phyloP scores from a whole-genome alignment of 1,284 basidiomycete genomes.

The Phlebopus sp. region DNA sequence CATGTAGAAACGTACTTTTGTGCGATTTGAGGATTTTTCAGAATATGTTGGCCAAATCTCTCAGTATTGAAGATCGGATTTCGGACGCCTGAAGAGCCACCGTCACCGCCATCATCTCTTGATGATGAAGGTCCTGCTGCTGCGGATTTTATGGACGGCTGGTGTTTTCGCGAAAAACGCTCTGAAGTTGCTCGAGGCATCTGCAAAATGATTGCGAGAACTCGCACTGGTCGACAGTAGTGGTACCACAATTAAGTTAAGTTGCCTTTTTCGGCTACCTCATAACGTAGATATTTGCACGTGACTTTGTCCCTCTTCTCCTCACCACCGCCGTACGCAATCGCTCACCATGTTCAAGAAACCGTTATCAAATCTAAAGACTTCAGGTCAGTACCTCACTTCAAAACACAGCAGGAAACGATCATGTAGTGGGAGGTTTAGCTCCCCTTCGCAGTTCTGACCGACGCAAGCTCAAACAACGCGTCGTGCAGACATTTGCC shows the following conservation, averaged over 20 bases:
- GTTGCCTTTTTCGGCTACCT: constrained; percentile 13
- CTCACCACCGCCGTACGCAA: not conserved
- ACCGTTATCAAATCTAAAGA: constrained; percentile 62
- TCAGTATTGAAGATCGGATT: constrained; percentile 94
- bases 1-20: constrained; percentile 63
- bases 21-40: constrained; percentile 90
- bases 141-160: constrained; percentile 62
- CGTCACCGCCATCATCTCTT: constrained; percentile 39
- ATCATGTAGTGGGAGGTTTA: constrained; percentile 17
- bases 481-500: constrained; percentile 47
- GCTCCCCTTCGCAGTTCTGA: constrained; percentile 70
- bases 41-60: constrained; percentile 94
- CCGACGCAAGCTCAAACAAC: constrained; percentile 63
- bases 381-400: constrained; percentile 43
- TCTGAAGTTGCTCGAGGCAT: constrained; percentile 94
- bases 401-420: not conserved
- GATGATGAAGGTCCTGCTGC: constrained; percentile 33
- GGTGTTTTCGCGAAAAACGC: constrained; percentile 75
- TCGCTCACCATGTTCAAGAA: constrained; percentile 67
- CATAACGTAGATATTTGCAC: not conserved
- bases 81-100: constrained; percentile 46
- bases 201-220: not conserved
- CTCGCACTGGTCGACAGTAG: too few relatives aligned
- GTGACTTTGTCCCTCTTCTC: not conserved
- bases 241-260: constrained; percentile 1